phyloP scores from a whole-genome alignment of 306 rosid genomes.

The Corylus americana region DNA sequence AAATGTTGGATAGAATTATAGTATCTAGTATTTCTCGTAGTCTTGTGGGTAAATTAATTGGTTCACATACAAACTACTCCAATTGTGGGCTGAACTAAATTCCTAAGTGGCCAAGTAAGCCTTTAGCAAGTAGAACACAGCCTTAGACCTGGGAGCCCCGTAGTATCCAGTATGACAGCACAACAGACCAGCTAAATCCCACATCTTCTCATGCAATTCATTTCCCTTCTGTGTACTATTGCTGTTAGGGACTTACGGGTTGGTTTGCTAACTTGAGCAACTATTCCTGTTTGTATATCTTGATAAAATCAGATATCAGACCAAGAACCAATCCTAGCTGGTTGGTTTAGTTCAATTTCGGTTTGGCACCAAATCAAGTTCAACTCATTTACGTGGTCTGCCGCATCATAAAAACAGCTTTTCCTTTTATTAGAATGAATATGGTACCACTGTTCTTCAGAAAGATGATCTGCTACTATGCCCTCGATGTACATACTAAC shows the following conservation, averaged over 20 bases:
- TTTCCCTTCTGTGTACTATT: neutral
- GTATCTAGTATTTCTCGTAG: neutral
- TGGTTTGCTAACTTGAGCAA: neutral
- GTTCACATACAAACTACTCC: neutral
- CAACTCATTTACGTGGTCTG: neutral
- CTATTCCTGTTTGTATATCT: neutral
- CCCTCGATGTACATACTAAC: neutral
- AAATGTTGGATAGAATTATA: too few relatives aligned
- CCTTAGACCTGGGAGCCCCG: neutral
- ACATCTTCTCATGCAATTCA: neutral
- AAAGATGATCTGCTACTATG: neutral
- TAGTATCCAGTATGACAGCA: neutral
- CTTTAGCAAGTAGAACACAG: neutral
- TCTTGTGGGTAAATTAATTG: conserved; percentile 1
- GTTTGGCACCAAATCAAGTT: neutral
- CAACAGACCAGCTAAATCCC: neutral
- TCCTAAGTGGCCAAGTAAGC: neutral
- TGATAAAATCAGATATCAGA: neutral
- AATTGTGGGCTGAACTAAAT: conserved; percentile 5
- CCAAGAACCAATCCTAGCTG: neutral
- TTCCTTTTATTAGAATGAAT: neutral
- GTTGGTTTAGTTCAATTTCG: neutral
- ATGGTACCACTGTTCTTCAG: neutral
- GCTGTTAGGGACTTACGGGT: neutral
- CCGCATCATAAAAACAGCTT: neutral